Percentiles rank a stretch among this genome's conserved stretches.
phyloP scores from a whole-genome alignment of 108 stramenopile species.

The Skeletonema potamos region DNA sequence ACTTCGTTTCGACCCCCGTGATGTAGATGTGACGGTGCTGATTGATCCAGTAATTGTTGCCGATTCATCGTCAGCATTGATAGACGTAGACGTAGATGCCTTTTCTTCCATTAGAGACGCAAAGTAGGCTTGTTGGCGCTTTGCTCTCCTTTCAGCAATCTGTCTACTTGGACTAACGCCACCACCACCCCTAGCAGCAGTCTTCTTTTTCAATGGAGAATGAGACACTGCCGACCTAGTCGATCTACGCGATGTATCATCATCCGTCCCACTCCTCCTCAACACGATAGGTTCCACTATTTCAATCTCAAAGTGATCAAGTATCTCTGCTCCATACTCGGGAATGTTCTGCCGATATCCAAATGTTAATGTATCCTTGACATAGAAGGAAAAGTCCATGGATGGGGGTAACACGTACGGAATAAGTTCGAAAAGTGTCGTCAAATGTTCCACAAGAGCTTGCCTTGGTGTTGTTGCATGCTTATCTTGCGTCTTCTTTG shows the following conservation, averaged over 20 bases:
- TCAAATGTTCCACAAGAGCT: constrained; percentile 29
- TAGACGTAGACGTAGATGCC: background rate
- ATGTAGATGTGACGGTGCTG: constrained; percentile 13
- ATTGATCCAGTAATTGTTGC: constrained; percentile 27
- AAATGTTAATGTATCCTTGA: constrained; percentile 34
- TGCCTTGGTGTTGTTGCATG: constrained; percentile 17
- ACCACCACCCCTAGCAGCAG: background rate
- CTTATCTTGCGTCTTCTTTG: background rate
- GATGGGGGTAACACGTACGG: constrained; percentile 41
- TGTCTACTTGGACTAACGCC: constrained; percentile 9
- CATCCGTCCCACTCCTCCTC: constrained; percentile 8
- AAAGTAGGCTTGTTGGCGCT: constrained; percentile 42
- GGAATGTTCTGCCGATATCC: constrained; percentile 38
- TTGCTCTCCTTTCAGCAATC: constrained; percentile 11
- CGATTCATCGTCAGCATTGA: constrained; percentile 30
- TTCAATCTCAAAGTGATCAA: constrained; percentile 49
- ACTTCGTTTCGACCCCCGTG: background rate
- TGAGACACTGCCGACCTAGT: constrained; percentile 3
- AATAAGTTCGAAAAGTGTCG: constrained; percentile 14
- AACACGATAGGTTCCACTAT: constrained; percentile 11
- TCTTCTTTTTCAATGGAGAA: background rate
- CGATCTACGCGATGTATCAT: background rate
- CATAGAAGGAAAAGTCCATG: constrained; percentile 34
- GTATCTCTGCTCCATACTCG: constrained; percentile 38
- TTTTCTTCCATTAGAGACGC: constrained; percentile 29